Evolutionary conservation across 2,329 filamentous ascomycete species (phyloP), one percentile per base, ranked within the genome.

Genomic region (Alternaria sp.): DNA sequence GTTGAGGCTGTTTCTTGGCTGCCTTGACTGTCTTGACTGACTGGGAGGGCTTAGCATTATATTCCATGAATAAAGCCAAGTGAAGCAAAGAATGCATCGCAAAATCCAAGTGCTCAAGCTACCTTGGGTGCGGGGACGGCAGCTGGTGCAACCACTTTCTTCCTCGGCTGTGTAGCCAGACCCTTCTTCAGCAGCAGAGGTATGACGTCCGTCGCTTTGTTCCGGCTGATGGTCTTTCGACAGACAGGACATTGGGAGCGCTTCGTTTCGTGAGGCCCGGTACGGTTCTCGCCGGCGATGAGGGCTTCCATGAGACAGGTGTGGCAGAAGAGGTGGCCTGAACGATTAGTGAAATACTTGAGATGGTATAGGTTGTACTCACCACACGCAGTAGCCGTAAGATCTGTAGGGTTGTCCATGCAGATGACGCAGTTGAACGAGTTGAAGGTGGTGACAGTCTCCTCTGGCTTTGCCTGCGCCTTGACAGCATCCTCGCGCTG

Each of bases 321-420:
- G 69, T 90, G 87, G 73, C 88, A 90, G 76, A 89, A 90, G 23
- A 90, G 81, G 71, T 90, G 88, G 0, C 88, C 87, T 88, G 59
- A 2, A 2, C 36, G 2, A 19, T 71, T 61, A 74, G 69, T 23
- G 49, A 13, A 10, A 19, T 11, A 17, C 7, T 23, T 23, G 12
- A 15, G 19, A 23, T 15, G 26, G 15, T 3, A 7, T 19, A 26
- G 15, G 25, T 17, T 19, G 43, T n/a, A 80, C 84, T 59, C 81
- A 88, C 87, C 88, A 71, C 88, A 90, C 21, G 83, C 77, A 3
- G 88, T 89, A 4, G 83, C 85, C 3, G 88, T 89, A 10, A 88
- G 82, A 72, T 89, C 84, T 9, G 84, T 87, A 3, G 85, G 86
- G 5, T 80, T 83, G 67, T 90, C 88, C 85, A 90, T 86, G 77